Evolutionary conservation across 73 alveolate genomes (phyloP).

Genomic region (Paramecium biaurelia): DNA sequence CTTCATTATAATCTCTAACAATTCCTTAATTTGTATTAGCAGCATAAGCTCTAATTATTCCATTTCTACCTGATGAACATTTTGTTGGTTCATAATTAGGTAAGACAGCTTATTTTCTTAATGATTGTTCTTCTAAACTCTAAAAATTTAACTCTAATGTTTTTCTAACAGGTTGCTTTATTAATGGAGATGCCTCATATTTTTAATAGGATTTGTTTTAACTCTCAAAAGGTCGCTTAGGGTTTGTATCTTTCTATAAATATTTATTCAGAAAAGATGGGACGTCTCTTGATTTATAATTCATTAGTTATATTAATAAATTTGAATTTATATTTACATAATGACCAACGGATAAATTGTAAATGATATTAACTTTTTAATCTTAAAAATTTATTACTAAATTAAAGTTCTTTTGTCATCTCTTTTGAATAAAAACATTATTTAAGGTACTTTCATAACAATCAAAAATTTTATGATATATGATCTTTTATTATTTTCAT

Average conservation of each 20-base stretch:
- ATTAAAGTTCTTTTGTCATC: not conserved
- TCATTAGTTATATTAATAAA: conserved; percentile 1
- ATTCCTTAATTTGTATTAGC: conserved; percentile 97
- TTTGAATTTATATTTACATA: not conserved
- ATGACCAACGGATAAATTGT: not conserved
- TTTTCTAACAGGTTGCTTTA: not conserved
- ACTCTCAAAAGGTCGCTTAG: conserved; percentile 27
- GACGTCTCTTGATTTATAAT: not conserved
- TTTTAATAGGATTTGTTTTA: not conserved
- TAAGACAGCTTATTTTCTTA: not conserved
- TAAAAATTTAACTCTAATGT: not conserved
- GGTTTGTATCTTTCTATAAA: not conserved
- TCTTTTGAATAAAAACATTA: not conserved
- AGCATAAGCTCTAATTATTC: conserved; percentile 88
- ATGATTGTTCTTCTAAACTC: not conserved
- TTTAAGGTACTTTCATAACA: not conserved
- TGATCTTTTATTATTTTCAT: too few relatives aligned
- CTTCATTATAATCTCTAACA: conserved; percentile 96
- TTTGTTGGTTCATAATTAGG: conserved; percentile 77
- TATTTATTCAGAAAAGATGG: conserved; percentile 28
- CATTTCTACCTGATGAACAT: conserved; percentile 85
- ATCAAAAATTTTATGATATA: not conserved
- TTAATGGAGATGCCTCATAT: conserved; percentile 1
- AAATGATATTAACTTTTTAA: not conserved
- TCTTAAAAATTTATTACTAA: not conserved